Base-by-base conservation (phyloP, 2,329 filamentous ascomycete genomes). In the Xylaria sp. region DNA sequence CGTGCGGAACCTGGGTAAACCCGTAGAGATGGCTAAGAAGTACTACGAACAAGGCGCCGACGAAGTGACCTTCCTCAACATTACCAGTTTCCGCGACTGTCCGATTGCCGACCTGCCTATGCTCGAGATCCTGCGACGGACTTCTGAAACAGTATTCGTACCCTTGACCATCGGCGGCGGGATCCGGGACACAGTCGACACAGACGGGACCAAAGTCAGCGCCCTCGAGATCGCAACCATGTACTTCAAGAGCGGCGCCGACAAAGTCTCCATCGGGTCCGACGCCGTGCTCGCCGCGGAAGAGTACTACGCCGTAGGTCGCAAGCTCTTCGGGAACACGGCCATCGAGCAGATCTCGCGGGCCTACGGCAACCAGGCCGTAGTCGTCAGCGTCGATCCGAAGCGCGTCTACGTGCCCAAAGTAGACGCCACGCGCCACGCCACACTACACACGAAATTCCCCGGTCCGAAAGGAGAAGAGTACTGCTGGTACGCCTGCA, bases 11-110 rank as follows among this genome's bases (percentile, higher is more conserved):
- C 84, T 99, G 3, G 95, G 95, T 68, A 99, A 99, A 78, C 95
- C 95, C 1, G 94, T 99, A 51, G 93, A 97, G 68, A 91, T 99
- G 86, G 95, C 95, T 8, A 88, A 87, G 78, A 88, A 87, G 72
- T 99, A 99, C 82, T 99, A 98, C 82, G 90, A 96, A 73, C 92
- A 97, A 79, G 95, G 95, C 63, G 94, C 95, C 12, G 95, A 99
- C 78, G 95, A 99, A 79, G 87, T 99, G 59, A 97, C 94, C 0
- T 99, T 99, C 78, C 84, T 99, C 69, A 99, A 99, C 83, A 99
- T 99, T 74, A 99, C 94, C 1, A 95, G 91, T 19, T 99, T 99
- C 85, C 89, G 95, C 65, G 95, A 98, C 80, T 96, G 93, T 68
- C 95, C 95, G 7, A 79, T 98, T 12, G 92, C 89, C 68, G 95